Conservation (phyloP, 192 early-diverging fungal genomes). For the Anaeromyces robustus region DNA sequence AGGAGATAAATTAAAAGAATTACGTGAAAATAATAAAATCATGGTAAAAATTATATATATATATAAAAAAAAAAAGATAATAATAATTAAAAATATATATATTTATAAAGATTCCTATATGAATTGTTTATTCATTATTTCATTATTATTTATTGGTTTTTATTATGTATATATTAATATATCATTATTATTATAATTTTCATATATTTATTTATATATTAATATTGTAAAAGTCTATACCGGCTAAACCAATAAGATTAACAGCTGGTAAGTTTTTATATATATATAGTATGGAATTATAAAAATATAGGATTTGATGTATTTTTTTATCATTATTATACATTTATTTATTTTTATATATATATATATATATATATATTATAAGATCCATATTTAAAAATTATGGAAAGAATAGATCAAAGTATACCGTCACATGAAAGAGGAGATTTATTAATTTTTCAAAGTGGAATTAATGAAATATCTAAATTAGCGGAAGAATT, state of each 20-base stretch:
- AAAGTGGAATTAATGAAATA: conserved; percentile 53
- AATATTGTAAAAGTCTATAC: conserved; percentile 31
- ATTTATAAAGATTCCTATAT: no score
- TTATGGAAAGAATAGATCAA: conserved; percentile 43
- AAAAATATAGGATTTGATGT: no score
- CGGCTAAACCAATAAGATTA: conserved; percentile 22
- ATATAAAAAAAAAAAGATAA: no score
- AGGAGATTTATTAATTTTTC: conserved; percentile 46
- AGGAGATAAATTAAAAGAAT: conserved; percentile 24
- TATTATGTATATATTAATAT: no score
- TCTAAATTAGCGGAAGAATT: conserved; percentile 30
- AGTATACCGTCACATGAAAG: conserved; percentile 30
- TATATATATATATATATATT: background rate
- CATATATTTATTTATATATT: no score
- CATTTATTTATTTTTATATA: no score
- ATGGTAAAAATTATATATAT: background rate
- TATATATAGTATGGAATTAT: no score
- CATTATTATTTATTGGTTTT: no score
- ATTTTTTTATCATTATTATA: background rate
- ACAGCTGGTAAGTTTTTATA: conserved; percentile 19
- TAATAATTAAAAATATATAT: no score
- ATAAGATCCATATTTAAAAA: conserved; percentile 35
- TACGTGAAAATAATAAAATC: conserved; percentile 15
- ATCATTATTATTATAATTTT: no score
- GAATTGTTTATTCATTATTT: no score